Conservation (phyloP, 2,329 filamentous ascomycete genomes). For the Sarocladiaceae sp. region DNA sequence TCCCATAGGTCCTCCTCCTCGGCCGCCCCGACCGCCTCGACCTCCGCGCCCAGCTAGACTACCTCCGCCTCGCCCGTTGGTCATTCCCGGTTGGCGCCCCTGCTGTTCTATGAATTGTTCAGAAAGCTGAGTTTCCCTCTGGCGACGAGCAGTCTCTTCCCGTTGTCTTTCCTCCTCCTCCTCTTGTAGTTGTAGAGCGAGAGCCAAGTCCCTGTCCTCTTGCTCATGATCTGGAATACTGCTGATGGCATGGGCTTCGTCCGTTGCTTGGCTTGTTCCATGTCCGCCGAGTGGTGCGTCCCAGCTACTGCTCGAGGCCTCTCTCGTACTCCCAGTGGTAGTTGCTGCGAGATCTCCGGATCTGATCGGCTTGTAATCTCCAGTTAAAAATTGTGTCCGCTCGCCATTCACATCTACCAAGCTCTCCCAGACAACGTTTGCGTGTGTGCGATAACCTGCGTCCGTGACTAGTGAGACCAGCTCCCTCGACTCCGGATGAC, state of each 20-base stretch:
- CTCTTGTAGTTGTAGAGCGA: slow-evolving; percentile 90
- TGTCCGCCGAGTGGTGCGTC: neutral
- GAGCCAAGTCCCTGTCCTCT: slow-evolving; percentile 81
- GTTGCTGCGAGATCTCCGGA: slow-evolving; percentile 17
- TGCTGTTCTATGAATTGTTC: slow-evolving; percentile 68
- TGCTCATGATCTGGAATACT: slow-evolving; percentile 49
- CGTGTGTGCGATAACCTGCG: slow-evolving; percentile 80
- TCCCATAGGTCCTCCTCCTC: slow-evolving; percentile 11
- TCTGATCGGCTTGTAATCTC: slow-evolving; percentile 87
- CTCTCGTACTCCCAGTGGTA: neutral
- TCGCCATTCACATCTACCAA: slow-evolving; percentile 84
- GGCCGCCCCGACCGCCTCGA: neutral
- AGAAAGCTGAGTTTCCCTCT: slow-evolving; percentile 63
- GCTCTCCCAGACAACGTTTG: slow-evolving; percentile 95
- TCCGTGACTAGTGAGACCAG: slow-evolving; percentile 88
- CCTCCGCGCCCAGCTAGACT: neutral
- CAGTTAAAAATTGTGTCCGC: slow-evolving; percentile 77
- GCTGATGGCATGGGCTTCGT: neutral
- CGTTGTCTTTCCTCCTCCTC: slow-evolving; percentile 81
- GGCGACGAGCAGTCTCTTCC: slow-evolving; percentile 58
- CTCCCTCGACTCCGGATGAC: slow-evolving; percentile 72
- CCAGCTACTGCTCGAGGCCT: neutral
- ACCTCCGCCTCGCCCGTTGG: neutral
- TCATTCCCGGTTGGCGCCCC: slow-evolving; percentile 30
- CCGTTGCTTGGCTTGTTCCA: neutral